Evolutionary conservation across 179 eudicot species (phyloP), one percentile per base, ranked within the genome.

Genomic region (Spergularia azorica): DNA sequence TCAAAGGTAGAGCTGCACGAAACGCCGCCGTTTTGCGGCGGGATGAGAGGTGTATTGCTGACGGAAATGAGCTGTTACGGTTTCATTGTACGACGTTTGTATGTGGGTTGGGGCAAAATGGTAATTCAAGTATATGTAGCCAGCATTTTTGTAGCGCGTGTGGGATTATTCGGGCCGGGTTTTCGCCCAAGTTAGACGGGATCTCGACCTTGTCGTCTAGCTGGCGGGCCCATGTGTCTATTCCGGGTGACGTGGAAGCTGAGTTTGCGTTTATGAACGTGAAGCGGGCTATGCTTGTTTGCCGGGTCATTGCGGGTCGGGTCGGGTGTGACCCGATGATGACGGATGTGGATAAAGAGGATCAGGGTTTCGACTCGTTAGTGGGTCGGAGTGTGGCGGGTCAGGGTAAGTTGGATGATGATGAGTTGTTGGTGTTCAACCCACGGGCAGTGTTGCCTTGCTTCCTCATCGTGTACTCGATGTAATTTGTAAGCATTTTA

Each of bases 261-360:
- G 98, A 93, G 74, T 93, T 93, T 78, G 66, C 80, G 46, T 93
- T 89, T 73, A 88, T 93, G 89, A 79, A 88, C 51, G 93, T 90
- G 82, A 92, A 84, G 77, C 84, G 98, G 2, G 98, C 97, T 0
- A 84, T 90, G 93, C 85, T 93, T 0, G 85, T 93, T 9, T 93
- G 97, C 36, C 86, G 98, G 86, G 97, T 93, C 32, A 81, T 93
- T 0, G 98, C 98, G 16, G 98, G 98, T 5, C 90, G 95, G 83
- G 91, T 91, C 48, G 98, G 93, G 65, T 88, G 86, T 39, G 95
- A 86, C 41, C 84, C 85, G 55, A 81, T 75, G 51, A 67, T 80
- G 65, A 58, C 62, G 15, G 59, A 46, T 5, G 83, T 46, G 3
- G 88, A 82, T 32, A 93, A 91, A 76, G 94, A 82, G 21, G 94